Base-by-base conservation (phyloP, 75 land plant species). In the Pinus albicaulis region DNA sequence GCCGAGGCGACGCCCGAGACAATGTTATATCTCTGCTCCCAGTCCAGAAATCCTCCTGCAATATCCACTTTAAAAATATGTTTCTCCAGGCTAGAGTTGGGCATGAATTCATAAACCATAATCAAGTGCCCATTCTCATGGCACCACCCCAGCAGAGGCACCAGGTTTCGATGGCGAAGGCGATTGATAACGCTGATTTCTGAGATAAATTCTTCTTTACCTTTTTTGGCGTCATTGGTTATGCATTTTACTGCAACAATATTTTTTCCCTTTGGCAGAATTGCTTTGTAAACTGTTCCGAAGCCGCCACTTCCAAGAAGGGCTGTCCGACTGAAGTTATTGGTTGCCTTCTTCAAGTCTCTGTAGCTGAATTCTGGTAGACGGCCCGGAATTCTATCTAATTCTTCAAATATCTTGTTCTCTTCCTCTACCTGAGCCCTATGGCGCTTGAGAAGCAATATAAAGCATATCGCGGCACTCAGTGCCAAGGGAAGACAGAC, bases 271-370 rank as follows among this genome's bases (percentile, higher is more conserved):
- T 60, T 31, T 0, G 58, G 22, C 15, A 89, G 55, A 15, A 59
- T 80, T 23, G 84, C 88, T 61, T 82, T 86, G 79, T 83, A 81
- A 17, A 90, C 85, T 48, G 75, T 80, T 16, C 92, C 92, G 59
- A 85, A 90, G 0, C 87, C 92, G 7, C 90, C 92, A 0, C 61
- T 74, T 4, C 92, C 92, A 56, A 90, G 85, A 22, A 85, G 56
- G 14, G 79, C 63, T 0, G 68, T 62, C 59, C 75, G 79, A 71
- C 81, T 77, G 73, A 88, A 90, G 31, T 82, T 76, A 23, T 78
- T 72, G 13, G 90, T 83, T n/a, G 90, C 88, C 72, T 82, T 86
- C 14, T 74, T 70, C 3, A 90, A 87, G 75, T 88, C 82, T 4
- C 76, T 76, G 56, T 74, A 85, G 1, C 82, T 68, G 84, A 82